Percentiles rank a stretch among this genome's conserved stretches.
Conservation (phyloP, 352 stramenopile genomes). For the Phytophthora sojae region DNA sequence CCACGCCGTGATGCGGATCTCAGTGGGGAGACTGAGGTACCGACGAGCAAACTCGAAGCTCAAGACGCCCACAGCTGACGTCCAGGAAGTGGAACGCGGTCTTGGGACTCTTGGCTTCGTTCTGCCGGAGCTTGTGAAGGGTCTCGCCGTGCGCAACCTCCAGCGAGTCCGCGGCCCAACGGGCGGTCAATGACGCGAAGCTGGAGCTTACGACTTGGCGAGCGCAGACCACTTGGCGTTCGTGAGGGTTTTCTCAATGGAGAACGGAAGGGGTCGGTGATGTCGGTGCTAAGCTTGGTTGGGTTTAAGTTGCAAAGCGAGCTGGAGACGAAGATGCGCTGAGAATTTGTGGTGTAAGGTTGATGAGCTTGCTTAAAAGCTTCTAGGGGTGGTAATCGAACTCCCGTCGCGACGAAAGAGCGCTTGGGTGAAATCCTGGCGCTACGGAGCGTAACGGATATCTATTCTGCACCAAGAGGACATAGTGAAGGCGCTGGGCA, state of each 20-base stretch:
- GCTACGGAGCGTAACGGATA: too few relatives aligned
- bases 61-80: conserved; percentile 41
- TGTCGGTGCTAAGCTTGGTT: neutral
- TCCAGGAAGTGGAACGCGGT: conserved; percentile 44
- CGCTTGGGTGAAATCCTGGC: too few relatives aligned
- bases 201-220: conserved; percentile 37
- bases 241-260: conserved; percentile 41
- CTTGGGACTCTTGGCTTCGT: conserved; percentile 18
- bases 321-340: too few relatives aligned
- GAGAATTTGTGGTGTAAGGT: too few relatives aligned
- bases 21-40: conserved; percentile 23
- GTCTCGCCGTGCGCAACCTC: conserved; percentile 38
- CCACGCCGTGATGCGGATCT: conserved; percentile 46
- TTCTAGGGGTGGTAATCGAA: too few relatives aligned
- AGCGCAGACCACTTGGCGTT: conserved; percentile 44
- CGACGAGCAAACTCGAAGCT: conserved; percentile 49
- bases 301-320: too few relatives aligned
- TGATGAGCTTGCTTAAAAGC: too few relatives aligned
- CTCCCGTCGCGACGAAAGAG: too few relatives aligned
- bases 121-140: conserved; percentile 22
- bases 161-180: conserved; percentile 38
- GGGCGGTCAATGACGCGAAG: conserved; percentile 26
- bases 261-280: neutral
- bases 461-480: too few relatives aligned
- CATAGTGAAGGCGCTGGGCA: too few relatives aligned